Conservation (phyloP, 2,329 filamentous ascomycete genomes). For the Alternaria arbusti region DNA sequence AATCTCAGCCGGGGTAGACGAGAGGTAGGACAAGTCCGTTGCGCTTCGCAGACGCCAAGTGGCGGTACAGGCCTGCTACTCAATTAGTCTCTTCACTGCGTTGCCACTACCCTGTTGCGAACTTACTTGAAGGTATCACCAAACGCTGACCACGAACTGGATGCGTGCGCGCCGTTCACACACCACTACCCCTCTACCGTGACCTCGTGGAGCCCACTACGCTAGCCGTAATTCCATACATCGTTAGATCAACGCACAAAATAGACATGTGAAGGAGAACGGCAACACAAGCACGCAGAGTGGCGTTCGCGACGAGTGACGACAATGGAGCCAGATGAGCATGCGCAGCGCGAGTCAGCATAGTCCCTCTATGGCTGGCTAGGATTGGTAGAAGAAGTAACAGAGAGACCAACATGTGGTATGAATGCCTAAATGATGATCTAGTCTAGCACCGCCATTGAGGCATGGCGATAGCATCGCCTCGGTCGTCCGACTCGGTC, state of each 20-base stretch:
- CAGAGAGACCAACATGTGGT: neutral
- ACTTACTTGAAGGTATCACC: constrained; percentile 9
- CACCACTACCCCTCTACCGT: neutral
- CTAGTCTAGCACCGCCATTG: neutral
- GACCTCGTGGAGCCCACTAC: constrained; percentile 8
- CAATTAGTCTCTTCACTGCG: neutral
- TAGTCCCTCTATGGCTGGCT: neutral
- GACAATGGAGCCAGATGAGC: neutral
- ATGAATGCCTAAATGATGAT: neutral
- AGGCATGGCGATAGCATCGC: neutral
- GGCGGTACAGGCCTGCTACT: neutral
- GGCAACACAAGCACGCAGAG: neutral
- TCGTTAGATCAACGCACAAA: neutral
- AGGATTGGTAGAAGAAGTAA: neutral
- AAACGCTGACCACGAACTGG: constrained; percentile 4
- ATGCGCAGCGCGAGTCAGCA: neutral
- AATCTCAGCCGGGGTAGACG: neutral
- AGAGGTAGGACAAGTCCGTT: neutral
- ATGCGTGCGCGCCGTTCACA: constrained; percentile 5
- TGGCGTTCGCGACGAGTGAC: neutral
- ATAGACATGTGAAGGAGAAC: constrained; percentile 3
- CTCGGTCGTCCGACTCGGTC: neutral
- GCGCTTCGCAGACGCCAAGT: neutral
- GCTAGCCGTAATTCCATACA: constrained; percentile 1
- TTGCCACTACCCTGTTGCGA: constrained; percentile 1